phyloP scores from a whole-genome alignment of 2,329 filamentous ascomycete species.

The Dothistroma pini region DNA sequence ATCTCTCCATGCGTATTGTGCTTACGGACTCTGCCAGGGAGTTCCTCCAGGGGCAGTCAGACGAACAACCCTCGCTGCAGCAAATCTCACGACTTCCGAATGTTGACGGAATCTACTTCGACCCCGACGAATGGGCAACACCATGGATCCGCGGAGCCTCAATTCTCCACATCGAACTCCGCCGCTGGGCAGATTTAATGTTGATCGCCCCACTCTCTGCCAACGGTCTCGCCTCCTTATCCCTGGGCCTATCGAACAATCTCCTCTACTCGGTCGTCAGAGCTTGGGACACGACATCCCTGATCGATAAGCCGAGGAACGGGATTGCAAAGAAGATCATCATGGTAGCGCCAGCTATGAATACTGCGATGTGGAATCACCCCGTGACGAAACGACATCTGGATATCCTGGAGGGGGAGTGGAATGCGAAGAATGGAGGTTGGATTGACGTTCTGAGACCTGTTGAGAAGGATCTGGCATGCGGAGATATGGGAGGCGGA shows the following conservation, averaged over 20 bases:
- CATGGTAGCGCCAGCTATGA: constrained; percentile 79
- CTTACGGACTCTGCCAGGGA: constrained; percentile 69
- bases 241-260: constrained; percentile 71
- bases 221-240: constrained; percentile 82
- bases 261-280: constrained; percentile 70
- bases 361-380: constrained; percentile 85
- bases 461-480: constrained; percentile 73
- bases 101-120: constrained; percentile 76
- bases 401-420: constrained; percentile 66
- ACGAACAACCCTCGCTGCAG: constrained; percentile 69
- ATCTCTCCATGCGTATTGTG: constrained; percentile 78
- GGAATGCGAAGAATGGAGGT: constrained; percentile 53
- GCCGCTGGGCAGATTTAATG: constrained; percentile 76
- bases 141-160: constrained; percentile 74
- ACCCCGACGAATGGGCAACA: constrained; percentile 79
- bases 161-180: constrained; percentile 87
- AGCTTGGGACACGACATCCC: constrained; percentile 78
- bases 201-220: constrained; percentile 78
- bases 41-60: constrained; percentile 72
- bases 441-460: constrained; percentile 71
- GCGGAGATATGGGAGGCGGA: constrained; percentile 76
- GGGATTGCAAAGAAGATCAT: constrained; percentile 56
- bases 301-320: constrained; percentile 46
- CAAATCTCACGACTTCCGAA: constrained; percentile 59
- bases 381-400: constrained; percentile 75